Base-by-base conservation (phyloP, 2,329 filamentous ascomycete species). In the Botrytis galanthina region DNA sequence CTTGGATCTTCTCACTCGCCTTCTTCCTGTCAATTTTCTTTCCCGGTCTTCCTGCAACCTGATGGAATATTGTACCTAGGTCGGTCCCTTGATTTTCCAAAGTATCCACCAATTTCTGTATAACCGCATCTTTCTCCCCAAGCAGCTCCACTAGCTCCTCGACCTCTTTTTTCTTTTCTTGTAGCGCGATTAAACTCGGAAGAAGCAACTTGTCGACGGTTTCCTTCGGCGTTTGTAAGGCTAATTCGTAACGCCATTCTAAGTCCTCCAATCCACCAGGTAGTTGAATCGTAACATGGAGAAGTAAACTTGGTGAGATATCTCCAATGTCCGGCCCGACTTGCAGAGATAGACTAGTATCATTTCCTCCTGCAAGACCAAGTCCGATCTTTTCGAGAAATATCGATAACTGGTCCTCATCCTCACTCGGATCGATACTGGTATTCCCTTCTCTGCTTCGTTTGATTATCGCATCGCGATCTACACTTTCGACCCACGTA, bases 401-500 rank as follows among this genome's bases (percentile, higher is more conserved):
- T 69, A 90, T 89, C 39, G 83, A 80, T 82, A 93, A 88, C 78
- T 95, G 92, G 69, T 89, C 87, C 0, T 85, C 84, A 74, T 91
- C 84, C 74, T 91, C 90, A 26, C 79, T 81, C 76, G 93, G 90
- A 79, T 95, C 92, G 75, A 95, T 94, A 75, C 88, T 90, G 26
- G 91, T 92, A 77, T 89, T 86, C 77, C 91, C 86, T 37, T 87
- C 83, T 73, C 88, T 84, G 44, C 89, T 91, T 74, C 91, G 88
- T 74, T 85, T 83, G 72, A 90, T 86, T 73, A 95, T 91, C 18
- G 84, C 85, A n/a, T 84, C 85, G 35, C 88, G 84, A 73, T 89
- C 86, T 35, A 94, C 82, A 14, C 81, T 85, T 82, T 95, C 92
- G 39, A 84, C 83, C 93, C 93, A 96, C n/a, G 94, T 84, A 76